Conservation (phyloP, 768 basidiomycete species). For the Russula griseocarnosa region DNA sequence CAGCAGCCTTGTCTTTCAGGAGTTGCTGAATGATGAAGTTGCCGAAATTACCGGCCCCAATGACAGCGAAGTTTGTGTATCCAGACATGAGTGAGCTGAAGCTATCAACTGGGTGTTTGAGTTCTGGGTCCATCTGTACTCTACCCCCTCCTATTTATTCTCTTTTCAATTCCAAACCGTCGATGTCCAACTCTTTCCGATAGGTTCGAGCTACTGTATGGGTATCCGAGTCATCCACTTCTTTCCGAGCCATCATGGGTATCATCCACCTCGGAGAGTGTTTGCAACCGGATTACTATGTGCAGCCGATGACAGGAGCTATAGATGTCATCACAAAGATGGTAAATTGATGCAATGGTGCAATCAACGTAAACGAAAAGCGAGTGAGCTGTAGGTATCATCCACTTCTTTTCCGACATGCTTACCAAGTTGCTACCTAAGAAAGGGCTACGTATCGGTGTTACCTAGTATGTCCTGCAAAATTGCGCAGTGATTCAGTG, state of each 20-base stretch:
- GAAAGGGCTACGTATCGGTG: not conserved
- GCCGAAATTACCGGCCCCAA: constrained; percentile 26
- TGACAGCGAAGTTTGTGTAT: constrained; percentile 26
- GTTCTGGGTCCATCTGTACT: not conserved
- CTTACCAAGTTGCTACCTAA: constrained; percentile 5
- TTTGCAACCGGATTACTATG: no score
- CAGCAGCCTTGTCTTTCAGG: constrained; percentile 16
- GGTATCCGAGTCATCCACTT: not conserved
- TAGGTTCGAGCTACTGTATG: no score
- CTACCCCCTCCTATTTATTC: not conserved
- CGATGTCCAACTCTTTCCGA: no score
- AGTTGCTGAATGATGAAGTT: constrained; percentile 23
- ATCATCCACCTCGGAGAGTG: no score
- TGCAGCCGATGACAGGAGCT: not conserved
- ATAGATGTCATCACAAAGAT: not conserved
- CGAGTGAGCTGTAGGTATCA: not conserved
- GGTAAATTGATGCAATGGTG: not conserved
- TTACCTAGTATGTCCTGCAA: no score
- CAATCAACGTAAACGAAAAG: not conserved
- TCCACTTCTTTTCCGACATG: not conserved
- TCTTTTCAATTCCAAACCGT: not conserved
- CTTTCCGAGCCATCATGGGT: no score
- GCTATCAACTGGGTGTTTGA: not conserved
- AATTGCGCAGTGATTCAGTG: not conserved
- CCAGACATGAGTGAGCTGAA: constrained; percentile 18